phyloP scores from a whole-genome alignment of 192 early-diverging fungal genomes.

The Mortierella alpina region DNA sequence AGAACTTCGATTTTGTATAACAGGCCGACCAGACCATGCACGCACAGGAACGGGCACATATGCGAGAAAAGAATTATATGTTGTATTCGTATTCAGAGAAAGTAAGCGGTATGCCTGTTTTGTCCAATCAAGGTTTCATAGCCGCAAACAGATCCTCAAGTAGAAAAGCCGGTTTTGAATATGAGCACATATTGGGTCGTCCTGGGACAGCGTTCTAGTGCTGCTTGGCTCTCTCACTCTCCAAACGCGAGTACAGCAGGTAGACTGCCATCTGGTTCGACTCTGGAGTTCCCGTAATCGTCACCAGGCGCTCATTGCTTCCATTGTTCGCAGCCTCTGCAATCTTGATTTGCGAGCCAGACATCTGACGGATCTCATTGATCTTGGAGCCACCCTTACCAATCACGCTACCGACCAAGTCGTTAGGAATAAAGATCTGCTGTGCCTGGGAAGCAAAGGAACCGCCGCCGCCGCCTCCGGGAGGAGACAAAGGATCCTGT shows the following conservation, averaged over 20 bases:
- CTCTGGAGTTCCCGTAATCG: conserved; percentile 89
- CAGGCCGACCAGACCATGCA: too few relatives aligned
- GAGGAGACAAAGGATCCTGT: conserved; percentile 52
- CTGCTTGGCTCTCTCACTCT: conserved; percentile 76
- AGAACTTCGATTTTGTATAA: too few relatives aligned
- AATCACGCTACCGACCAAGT: conserved; percentile 91
- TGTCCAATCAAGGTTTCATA: too few relatives aligned
- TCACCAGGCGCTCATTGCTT: conserved; percentile 83
- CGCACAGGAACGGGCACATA: too few relatives aligned
- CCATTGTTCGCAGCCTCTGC: conserved; percentile 73
- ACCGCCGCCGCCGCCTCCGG: conserved; percentile 7
- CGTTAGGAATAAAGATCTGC: conserved; percentile 73
- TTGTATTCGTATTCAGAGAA: too few relatives aligned
- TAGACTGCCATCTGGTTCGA: conserved; percentile 93
- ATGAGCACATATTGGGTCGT: too few relatives aligned
- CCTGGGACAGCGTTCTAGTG: not conserved
- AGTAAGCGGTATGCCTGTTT: too few relatives aligned
- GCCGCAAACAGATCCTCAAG: too few relatives aligned
- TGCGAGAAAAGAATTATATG: too few relatives aligned
- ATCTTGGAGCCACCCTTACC: conserved; percentile 90
- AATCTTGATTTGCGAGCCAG: conserved; percentile 91
- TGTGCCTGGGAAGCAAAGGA: conserved; percentile 56
- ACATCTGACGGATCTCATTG: conserved; percentile 82
- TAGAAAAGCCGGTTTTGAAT: too few relatives aligned
- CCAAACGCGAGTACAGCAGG: conserved; percentile 88